Percentiles rank a stretch among this genome's conserved stretches.
Conservation (phyloP, 2,329 filamentous ascomycete species). For the Penicillium sp. region DNA sequence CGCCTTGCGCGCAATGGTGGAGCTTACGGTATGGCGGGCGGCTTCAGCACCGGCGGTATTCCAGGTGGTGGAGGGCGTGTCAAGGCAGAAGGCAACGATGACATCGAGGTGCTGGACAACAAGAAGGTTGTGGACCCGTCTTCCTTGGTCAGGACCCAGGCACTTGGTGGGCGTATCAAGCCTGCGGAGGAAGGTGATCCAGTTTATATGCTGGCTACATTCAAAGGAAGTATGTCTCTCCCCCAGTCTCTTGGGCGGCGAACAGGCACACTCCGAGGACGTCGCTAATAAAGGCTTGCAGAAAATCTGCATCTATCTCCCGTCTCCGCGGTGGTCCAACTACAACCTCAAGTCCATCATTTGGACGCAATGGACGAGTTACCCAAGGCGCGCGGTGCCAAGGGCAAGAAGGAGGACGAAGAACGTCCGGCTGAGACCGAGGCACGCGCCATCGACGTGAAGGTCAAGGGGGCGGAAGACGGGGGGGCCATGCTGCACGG, state of each 20-base stretch:
- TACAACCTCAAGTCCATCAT: slow-evolving; percentile 90
- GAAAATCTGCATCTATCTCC: slow-evolving; percentile 86
- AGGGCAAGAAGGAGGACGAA: slow-evolving; percentile 47
- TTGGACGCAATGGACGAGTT: slow-evolving; percentile 81
- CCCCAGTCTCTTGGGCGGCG: neutral
- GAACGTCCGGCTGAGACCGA: slow-evolving; percentile 52
- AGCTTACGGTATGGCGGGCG: slow-evolving; percentile 70
- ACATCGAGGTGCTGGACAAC: slow-evolving; percentile 39
- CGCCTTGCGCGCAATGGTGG: slow-evolving; percentile 60
- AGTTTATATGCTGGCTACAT: slow-evolving; percentile 88
- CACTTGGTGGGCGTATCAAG: slow-evolving; percentile 78
- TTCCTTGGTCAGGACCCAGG: slow-evolving; percentile 72
- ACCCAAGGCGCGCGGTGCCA: slow-evolving; percentile 35
- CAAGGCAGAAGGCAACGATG: slow-evolving; percentile 25
- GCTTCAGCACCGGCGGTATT: slow-evolving; percentile 65
- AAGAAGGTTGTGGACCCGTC: slow-evolving; percentile 42
- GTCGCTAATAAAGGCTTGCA: slow-evolving; percentile 38
- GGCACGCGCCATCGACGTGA: slow-evolving; percentile 80
- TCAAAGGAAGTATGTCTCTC: slow-evolving; percentile 68
- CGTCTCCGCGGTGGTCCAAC: slow-evolving; percentile 78
- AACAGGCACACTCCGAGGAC: neutral
- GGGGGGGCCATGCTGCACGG: slow-evolving; percentile 66
- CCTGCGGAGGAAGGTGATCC: slow-evolving; percentile 69
- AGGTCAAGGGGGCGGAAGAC: slow-evolving; percentile 74
- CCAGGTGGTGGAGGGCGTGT: slow-evolving; percentile 32